These are phyloP conservation scores for Fusarium kyushuense DNA, from an alignment of 2,329 filamentous ascomycete genomes.

Conservation along the genomic window DNA sequence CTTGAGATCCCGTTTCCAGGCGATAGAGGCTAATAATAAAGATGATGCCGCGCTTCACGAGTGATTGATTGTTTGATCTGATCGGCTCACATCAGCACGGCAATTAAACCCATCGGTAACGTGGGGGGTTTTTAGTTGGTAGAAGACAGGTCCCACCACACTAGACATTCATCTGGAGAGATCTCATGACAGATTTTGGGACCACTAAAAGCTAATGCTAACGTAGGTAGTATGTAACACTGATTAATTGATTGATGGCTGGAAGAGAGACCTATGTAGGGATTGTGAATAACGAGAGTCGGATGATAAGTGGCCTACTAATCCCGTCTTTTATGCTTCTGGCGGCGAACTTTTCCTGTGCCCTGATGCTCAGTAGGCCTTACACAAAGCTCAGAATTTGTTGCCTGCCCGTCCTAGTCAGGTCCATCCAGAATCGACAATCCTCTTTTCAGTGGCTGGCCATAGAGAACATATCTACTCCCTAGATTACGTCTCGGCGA, in stretches of 20 bases:
- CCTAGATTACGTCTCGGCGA: not conserved
- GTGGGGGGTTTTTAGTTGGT: slow-evolving; percentile 36
- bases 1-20: slow-evolving; percentile 24
- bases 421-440: not conserved
- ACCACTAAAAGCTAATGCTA: slow-evolving; percentile 1
- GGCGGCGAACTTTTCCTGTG: too few relatives aligned
- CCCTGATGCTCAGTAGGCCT: too few relatives aligned
- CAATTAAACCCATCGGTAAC: slow-evolving; percentile 32
- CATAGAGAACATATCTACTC: not conserved
- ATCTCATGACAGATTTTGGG: slow-evolving; percentile 33
- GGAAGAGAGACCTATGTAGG: not conserved
- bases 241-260: not conserved
- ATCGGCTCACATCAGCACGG: slow-evolving; percentile 37
- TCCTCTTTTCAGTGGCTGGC: slow-evolving; percentile 1
- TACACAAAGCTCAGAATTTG: not conserved
- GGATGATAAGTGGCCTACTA: not conserved
- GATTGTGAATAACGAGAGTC: not conserved
- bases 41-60: slow-evolving; percentile 36
- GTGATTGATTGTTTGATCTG: slow-evolving; percentile 17
- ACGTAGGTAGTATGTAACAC: not conserved
- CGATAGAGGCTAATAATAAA: slow-evolving; percentile 26
- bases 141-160: slow-evolving; percentile 30
- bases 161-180: slow-evolving; percentile 30
- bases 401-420: not conserved
- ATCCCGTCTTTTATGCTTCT: too few relatives aligned